Percentiles rank a stretch among this genome's conserved stretches.
These are phyloP conservation scores for Populus simonii DNA, from an alignment of 345 rosid genomes.

Conservation along the genomic window DNA sequence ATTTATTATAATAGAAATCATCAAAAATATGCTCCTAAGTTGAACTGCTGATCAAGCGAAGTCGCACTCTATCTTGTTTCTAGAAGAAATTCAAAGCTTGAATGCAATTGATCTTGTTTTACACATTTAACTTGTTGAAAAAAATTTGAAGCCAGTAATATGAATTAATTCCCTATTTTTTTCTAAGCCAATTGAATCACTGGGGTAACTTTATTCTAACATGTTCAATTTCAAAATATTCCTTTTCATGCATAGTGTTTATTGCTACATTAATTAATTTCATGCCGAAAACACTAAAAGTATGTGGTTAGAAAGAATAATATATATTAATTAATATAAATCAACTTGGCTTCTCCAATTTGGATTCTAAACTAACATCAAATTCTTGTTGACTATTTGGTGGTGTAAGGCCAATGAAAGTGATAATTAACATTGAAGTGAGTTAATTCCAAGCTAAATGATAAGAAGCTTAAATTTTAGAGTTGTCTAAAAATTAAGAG, in stretches of 20 bases:
- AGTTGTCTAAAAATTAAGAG: no score
- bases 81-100: background rate
- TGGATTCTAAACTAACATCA: background rate
- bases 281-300: background rate
- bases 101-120: background rate
- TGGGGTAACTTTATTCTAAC: background rate
- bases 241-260: no score
- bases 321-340: no score
- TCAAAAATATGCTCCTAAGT: background rate
- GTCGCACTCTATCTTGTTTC: background rate
- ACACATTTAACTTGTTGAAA: background rate
- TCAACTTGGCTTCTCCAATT: background rate
- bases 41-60: background rate
- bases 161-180: background rate
- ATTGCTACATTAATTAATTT: no score
- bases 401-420: background rate
- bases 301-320: no score
- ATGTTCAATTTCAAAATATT: background rate
- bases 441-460: background rate
- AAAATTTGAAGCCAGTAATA: background rate
- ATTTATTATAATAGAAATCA: background rate
- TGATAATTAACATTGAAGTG: background rate
- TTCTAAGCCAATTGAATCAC: background rate
- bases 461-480: background rate
- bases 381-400: background rate